Conservation (phyloP, 345 rosid genomes). For the Populus davidiana region DNA sequence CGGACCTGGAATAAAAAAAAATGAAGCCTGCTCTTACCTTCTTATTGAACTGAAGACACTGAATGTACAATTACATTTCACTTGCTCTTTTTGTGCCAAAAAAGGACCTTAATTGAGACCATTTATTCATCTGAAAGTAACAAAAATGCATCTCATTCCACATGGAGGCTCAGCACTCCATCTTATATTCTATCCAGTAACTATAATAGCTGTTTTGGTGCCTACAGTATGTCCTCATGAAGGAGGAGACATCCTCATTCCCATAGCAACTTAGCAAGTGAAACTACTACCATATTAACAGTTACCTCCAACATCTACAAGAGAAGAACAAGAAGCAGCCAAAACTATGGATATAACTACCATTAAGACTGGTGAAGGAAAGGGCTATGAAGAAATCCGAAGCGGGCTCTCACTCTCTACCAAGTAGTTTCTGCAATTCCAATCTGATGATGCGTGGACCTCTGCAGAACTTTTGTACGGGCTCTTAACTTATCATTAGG, state of each 20-base stretch:
- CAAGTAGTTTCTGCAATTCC: not conserved
- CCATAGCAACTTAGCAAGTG: not conserved
- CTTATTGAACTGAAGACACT: too few relatives aligned
- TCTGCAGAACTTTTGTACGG: not conserved
- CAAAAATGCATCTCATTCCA: too few relatives aligned
- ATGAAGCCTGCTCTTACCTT: too few relatives aligned
- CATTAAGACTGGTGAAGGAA: not conserved
- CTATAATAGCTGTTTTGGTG: not conserved
- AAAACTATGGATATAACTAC: not conserved
- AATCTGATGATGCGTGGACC: not conserved
- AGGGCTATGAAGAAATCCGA: not conserved
- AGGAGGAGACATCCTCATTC: too few relatives aligned
- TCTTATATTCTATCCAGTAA: not conserved
- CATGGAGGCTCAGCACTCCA: too few relatives aligned
- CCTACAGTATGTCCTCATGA: not conserved
- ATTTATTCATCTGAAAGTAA: too few relatives aligned
- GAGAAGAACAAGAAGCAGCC: not conserved
- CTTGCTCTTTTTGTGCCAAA: too few relatives aligned
- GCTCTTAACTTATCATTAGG: not conserved
- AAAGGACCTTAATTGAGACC: too few relatives aligned
- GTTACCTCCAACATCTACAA: not conserved
- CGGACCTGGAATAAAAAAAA: too few relatives aligned
- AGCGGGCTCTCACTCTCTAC: not conserved
- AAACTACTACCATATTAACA: not conserved
- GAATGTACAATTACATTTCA: too few relatives aligned